Conservation (phyloP, 2,329 filamentous ascomycete genomes). For the Stylonectria norvegica region DNA sequence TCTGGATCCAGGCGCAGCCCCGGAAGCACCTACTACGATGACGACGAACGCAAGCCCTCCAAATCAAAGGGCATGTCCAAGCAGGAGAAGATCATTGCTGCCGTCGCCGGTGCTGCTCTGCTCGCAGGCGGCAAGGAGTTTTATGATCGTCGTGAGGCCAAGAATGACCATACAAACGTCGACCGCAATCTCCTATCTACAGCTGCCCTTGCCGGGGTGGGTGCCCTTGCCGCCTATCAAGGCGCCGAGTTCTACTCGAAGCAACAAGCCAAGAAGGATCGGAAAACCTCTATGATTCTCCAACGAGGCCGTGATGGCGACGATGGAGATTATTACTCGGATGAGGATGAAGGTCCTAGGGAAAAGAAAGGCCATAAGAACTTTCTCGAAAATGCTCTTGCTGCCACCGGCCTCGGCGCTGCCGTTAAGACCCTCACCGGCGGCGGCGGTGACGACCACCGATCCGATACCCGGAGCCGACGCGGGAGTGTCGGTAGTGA, state of each 20-base stretch:
- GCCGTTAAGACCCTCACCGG: slow-evolving; percentile 59
- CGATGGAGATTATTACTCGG: slow-evolving; percentile 53
- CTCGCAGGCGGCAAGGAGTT: slow-evolving; percentile 65
- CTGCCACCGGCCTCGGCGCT: slow-evolving; percentile 58
- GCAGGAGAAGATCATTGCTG: slow-evolving; percentile 64
- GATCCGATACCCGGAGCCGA: slow-evolving; percentile 45
- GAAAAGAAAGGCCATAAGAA: slow-evolving; percentile 61
- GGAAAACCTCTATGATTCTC: slow-evolving; percentile 51
- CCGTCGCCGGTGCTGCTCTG: slow-evolving; percentile 61
- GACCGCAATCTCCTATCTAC: slow-evolving; percentile 58
- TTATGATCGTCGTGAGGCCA: slow-evolving; percentile 60
- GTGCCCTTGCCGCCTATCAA: slow-evolving; percentile 61
- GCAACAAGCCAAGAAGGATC: slow-evolving; percentile 54
- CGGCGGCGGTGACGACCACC: slow-evolving; percentile 41
- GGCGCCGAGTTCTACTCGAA: slow-evolving; percentile 63
- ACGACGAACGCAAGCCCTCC: slow-evolving; percentile 44
- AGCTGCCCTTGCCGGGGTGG: slow-evolving; percentile 60
- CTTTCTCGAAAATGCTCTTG: slow-evolving; percentile 61
- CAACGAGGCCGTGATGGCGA: slow-evolving; percentile 54
- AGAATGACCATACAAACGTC: slow-evolving; percentile 46
- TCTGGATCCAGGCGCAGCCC: slow-evolving; percentile 44
- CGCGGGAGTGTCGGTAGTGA: slow-evolving; percentile 45
- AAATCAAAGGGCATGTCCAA: slow-evolving; percentile 48
- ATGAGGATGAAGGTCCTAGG: slow-evolving; percentile 53
- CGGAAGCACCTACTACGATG: slow-evolving; percentile 47